Percentiles rank a stretch among this genome's conserved stretches.
Evolutionary conservation across 139 green algal species (phyloP).

Genomic region (Volvox africanus): DNA sequence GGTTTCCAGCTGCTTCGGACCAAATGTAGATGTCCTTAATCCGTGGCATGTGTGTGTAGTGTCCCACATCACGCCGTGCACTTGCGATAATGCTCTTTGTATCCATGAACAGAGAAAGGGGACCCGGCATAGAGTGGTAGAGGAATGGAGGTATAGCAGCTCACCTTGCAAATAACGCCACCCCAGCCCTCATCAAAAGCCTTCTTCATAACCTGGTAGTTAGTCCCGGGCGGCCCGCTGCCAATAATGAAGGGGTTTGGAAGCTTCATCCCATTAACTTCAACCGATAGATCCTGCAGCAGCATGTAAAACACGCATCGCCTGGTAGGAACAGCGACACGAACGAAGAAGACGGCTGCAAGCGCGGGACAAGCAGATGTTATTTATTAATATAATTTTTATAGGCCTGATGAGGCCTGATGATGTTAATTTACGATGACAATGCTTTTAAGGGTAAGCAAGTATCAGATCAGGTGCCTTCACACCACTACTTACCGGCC

Average conservation of each 20-base stretch:
- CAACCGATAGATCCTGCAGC: slow-evolving; percentile 32
- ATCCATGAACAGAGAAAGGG: too few species aligned
- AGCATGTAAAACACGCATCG: not conserved
- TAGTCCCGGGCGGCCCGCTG: slow-evolving; percentile 90
- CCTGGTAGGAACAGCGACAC: not conserved
- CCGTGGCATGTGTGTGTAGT: too few species aligned
- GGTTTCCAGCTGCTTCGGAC: too few species aligned
- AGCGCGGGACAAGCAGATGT: not conserved
- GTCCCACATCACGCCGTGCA: too few species aligned
- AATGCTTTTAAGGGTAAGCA: not conserved
- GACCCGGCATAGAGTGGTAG: not conserved
- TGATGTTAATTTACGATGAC: too few species aligned
- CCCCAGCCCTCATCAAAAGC: slow-evolving; percentile 99
- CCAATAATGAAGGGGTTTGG: slow-evolving; percentile 99
- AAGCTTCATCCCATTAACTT: slow-evolving; percentile 91
- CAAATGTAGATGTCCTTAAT: too few species aligned
- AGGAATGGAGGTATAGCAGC: not conserved
- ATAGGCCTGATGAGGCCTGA: too few species aligned
- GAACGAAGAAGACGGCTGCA: not conserved
- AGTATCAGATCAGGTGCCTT: not conserved
- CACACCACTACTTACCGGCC: slow-evolving; percentile 6
- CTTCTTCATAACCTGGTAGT: slow-evolving; percentile 82
- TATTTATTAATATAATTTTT: not conserved
- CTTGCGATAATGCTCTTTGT: too few species aligned
- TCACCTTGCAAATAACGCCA: slow-evolving; percentile 94